These are phyloP conservation scores for Spergularia bocconei DNA, from an alignment of 148 eudicot species.

Conservation along the genomic window DNA sequence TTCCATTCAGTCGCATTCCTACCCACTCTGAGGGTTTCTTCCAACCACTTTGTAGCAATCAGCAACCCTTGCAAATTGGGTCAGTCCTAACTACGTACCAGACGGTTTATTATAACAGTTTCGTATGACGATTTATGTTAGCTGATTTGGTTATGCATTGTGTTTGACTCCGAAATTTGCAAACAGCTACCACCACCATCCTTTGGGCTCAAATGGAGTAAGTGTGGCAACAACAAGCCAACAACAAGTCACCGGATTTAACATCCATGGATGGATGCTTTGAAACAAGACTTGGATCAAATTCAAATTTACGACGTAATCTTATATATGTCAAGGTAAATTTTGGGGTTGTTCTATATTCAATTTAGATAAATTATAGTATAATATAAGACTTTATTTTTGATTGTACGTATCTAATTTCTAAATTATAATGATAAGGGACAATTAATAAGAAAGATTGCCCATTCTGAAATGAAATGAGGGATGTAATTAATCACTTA, in stretches of 20 bases:
- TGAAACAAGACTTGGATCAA: constrained; percentile 16
- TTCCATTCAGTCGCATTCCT: constrained; percentile 34
- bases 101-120: no score
- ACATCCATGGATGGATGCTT: constrained; percentile 53
- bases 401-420: not conserved
- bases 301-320: not conserved
- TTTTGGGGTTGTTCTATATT: constrained; percentile 19
- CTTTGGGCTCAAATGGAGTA: constrained; percentile 27
- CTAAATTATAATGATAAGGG: constrained; percentile 8
- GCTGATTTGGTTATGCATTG: not conserved
- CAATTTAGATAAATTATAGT: not conserved
- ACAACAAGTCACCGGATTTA: constrained; percentile 36
- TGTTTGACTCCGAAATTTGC: not conserved
- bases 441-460: constrained; percentile 21
- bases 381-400: constrained; percentile 6
- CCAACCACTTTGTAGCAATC: constrained; percentile 45
- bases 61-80: constrained; percentile 37
- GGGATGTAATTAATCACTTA: not conserved
- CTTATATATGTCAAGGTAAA: constrained; percentile 24
- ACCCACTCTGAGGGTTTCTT: constrained; percentile 47
- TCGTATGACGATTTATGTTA: not conserved
- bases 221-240: constrained; percentile 32
- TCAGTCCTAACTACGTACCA: constrained; percentile 2
- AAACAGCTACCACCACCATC: constrained; percentile 36
- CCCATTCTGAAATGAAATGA: constrained; percentile 8